These are phyloP conservation scores for Cercospora zeae-maydis DNA, from an alignment of 2,329 filamentous ascomycete species.

Conservation along the genomic window DNA sequence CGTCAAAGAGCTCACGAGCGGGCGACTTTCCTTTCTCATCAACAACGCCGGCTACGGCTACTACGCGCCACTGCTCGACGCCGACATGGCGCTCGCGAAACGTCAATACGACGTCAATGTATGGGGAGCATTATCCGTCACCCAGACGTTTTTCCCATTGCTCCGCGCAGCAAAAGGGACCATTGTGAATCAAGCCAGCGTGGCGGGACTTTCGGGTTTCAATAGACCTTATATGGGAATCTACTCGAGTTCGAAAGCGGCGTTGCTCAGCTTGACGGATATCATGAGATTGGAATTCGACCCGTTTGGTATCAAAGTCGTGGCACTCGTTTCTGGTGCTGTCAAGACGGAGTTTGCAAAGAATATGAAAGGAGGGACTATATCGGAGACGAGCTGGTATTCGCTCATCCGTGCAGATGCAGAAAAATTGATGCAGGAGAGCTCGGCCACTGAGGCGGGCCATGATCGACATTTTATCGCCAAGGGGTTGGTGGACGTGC, in stretches of 20 bases:
- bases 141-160: slow-evolving; percentile 48
- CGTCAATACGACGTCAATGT: slow-evolving; percentile 51
- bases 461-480: slow-evolving; percentile 20
- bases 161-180: slow-evolving; percentile 38
- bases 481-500: slow-evolving; percentile 12
- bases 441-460: slow-evolving; percentile 2
- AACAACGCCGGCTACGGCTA: slow-evolving; percentile 47
- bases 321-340: slow-evolving; percentile 11
- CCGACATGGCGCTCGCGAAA: slow-evolving; percentile 43
- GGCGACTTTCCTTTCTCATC: slow-evolving; percentile 46
- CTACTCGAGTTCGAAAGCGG: slow-evolving; percentile 36
- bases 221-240: slow-evolving; percentile 32
- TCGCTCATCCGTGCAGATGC: slow-evolving; percentile 45
- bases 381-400: slow-evolving; percentile 49
- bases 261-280: slow-evolving; percentile 24
- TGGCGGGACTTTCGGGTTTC: slow-evolving; percentile 25
- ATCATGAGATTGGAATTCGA: slow-evolving; percentile 30
- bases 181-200: slow-evolving; percentile 41
- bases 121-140: slow-evolving; percentile 40
- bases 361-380: slow-evolving; percentile 37
- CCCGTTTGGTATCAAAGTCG: slow-evolving; percentile 34
- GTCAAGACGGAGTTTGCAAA: slow-evolving; percentile 16
- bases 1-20: slow-evolving; percentile 32
- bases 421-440: slow-evolving; percentile 12
- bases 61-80: slow-evolving; percentile 31